Base-by-base conservation (phyloP, 202 grass and related monocot genomes). In the Bolboschoenoplectus hybrid region DNA sequence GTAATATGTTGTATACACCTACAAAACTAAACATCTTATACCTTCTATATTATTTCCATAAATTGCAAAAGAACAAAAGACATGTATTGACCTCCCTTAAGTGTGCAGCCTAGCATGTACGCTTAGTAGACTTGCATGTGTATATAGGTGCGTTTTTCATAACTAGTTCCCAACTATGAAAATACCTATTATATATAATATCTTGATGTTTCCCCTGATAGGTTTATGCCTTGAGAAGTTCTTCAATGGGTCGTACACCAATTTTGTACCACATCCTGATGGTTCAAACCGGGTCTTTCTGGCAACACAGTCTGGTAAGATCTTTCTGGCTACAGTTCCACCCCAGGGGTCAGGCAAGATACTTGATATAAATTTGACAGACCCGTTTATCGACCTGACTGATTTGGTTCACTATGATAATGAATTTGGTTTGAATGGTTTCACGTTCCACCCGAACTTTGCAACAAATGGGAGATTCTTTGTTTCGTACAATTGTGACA, bases 401-500 rank as follows among this genome's bases (percentile, higher is more conserved):
- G 95, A 98, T 87, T 82, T 93, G 88, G 93, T 95, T 58, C 90
- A 93, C 67, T 91, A 80, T 50, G 95, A 98, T 60, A 98, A 92
- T 79, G 85, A 93, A 77, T 91, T 95, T 82, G 91, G 95, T 1
- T 84, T 95, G 62, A 61, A 91, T 50, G 90, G 90, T 3, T 7
- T 98, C 20, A 85, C 91, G 9, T 98, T 95, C 88, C 93, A 97
- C 85, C 92, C 89, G 35, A 91, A 85, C n/a, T 97, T 91, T 67
- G 85, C 63, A 6, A 40, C 66, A 11, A 97, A 97, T 76, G 91
- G 95, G 0, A 85, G 93, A 2, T 97, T 97, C 85, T 97, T 97
- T 69, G 89, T 97, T 46, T 95, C 95, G 40, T 97, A 97, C 76
- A 95, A 88, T 86, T 95, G 95, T 77, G 95, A 95, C 84, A 93